phyloP scores from a whole-genome alignment of 2,329 filamentous ascomycete genomes.

The Alternaria arborescens region DNA sequence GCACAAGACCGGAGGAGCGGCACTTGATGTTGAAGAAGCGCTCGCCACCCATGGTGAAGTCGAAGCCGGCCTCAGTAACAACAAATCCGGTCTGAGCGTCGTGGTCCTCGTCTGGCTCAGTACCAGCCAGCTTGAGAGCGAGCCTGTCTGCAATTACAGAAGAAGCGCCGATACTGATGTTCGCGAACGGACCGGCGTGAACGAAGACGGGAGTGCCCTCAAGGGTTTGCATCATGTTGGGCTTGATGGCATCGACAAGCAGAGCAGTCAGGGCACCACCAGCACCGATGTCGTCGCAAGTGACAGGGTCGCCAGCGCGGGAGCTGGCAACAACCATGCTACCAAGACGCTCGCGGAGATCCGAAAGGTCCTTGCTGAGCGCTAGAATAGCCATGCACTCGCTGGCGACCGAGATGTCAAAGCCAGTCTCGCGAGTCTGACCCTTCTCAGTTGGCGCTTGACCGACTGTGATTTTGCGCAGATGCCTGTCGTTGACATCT shows the following conservation, averaged over 20 bases:
- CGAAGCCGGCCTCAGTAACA: conserved; percentile 96
- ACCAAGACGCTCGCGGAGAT: conserved; percentile 92
- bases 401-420: conserved; percentile 96
- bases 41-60: conserved; percentile 99
- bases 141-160: conserved; percentile 95
- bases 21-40: conserved; percentile 99
- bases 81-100: conserved; percentile 87
- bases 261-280: conserved; percentile 91
- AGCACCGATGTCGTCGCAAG: conserved; percentile 92
- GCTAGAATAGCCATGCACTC: conserved; percentile 99
- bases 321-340: conserved; percentile 96
- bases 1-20: conserved; percentile 88
- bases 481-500: conserved; percentile 95
- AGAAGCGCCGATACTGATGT: conserved; percentile 97
- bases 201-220: conserved; percentile 98
- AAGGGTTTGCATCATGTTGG: conserved; percentile 97
- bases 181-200: conserved; percentile 96
- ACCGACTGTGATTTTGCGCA: conserved; percentile 88
- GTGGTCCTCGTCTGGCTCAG: conserved; percentile 88
- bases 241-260: conserved; percentile 99
- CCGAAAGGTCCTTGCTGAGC: conserved; percentile 83
- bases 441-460: conserved; percentile 91
- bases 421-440: conserved; percentile 85
- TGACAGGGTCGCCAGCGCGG: conserved; percentile 84
- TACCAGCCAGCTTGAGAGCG: conserved; percentile 93